Conservation (phyloP, 257 asterid genomes). For the Nicotiana benthamiana region DNA sequence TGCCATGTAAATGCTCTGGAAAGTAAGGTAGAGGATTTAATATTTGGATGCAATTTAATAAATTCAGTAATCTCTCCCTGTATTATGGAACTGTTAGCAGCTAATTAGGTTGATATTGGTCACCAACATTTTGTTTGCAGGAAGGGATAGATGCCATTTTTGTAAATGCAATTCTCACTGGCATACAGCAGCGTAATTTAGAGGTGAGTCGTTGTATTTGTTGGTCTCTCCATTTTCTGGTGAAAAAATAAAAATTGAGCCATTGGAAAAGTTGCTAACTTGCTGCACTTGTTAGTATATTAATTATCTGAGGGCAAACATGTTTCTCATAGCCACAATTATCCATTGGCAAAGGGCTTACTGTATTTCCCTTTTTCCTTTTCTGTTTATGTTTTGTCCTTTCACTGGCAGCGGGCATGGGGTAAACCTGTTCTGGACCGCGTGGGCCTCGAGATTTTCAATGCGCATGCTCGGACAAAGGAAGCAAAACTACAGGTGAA, state of each 20-base stretch:
- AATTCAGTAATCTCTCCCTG: neutral
- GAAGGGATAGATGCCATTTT: constrained; percentile 78
- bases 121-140: constrained; percentile 23
- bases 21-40: constrained; percentile 40
- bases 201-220: constrained; percentile 43
- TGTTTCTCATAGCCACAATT: neutral
- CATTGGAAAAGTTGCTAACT: neutral
- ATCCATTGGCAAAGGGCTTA: neutral
- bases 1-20: constrained; percentile 69
- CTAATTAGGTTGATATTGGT: neutral
- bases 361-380: neutral
- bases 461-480: constrained; percentile 98
- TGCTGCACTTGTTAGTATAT: neutral
- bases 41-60: neutral
- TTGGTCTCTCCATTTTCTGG: neutral
- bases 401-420: constrained; percentile 55
- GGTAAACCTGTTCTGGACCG: constrained; percentile 90
- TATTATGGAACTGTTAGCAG: neutral
- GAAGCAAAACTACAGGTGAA: constrained; percentile 90
- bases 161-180: constrained; percentile 78
- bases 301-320: neutral
- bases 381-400: neutral
- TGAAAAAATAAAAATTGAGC: neutral
- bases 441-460: constrained; percentile 84
- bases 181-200: constrained; percentile 85